A percentile compares a stretch with the other conserved stretches of the same genome.
Conservation (phyloP, 2,329 filamentous ascomycete genomes). For the Botrytis fabae region DNA sequence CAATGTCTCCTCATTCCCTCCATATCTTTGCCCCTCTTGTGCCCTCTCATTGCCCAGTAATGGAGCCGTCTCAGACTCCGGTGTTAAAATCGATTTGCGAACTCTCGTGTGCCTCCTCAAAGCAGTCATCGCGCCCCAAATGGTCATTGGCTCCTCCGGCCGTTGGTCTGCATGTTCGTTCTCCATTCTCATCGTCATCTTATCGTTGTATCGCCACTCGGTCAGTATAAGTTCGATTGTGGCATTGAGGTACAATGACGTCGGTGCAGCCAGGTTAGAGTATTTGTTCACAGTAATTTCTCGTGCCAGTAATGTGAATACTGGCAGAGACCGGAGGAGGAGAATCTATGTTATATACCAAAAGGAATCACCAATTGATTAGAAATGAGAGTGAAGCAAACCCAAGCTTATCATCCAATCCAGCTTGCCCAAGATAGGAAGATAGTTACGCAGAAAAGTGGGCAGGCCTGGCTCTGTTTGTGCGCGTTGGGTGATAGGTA, state of each 20-base stretch:
- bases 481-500: not conserved
- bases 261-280: not conserved
- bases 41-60: constrained; percentile 33
- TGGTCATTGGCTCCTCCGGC: constrained; percentile 7
- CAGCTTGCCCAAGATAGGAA: constrained; percentile 7
- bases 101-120: constrained; percentile 30
- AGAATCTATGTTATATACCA: not conserved
- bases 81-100: constrained; percentile 19
- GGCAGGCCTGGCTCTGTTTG: not conserved
- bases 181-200: constrained; percentile 17
- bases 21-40: not conserved
- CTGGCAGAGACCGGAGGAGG: not conserved
- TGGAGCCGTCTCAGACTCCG: constrained; percentile 29
- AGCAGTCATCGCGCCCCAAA: constrained; percentile 35
- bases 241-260: constrained; percentile 6
- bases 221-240: constrained; percentile 1
- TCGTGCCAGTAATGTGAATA: not conserved
- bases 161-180: constrained; percentile 6
- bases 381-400: not conserved
- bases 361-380: not conserved
- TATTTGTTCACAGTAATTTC: not conserved
- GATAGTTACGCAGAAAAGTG: constrained; percentile 3
- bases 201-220: constrained; percentile 1
- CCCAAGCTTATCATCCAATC: not conserved
- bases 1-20: constrained; percentile 30